Evolutionary conservation across 2,329 filamentous ascomycete species (phyloP).

Genomic region (Geosmithia flava): DNA sequence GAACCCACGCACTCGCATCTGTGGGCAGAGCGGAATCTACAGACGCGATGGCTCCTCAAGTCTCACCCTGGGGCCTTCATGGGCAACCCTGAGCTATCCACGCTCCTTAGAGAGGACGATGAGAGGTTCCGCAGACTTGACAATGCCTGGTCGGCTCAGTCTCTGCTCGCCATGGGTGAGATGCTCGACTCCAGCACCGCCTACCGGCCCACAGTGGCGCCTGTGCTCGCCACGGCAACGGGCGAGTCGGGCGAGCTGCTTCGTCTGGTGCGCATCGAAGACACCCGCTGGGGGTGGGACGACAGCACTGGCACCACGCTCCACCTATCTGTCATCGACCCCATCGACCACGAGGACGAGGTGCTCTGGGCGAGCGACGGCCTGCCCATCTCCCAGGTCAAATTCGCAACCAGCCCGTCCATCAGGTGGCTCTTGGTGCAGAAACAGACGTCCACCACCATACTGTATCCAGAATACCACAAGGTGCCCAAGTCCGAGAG

Average conservation of each 20-base stretch:
- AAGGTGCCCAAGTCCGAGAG: conserved; percentile 16
- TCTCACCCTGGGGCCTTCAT: conserved; percentile 36
- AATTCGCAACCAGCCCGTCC: conserved; percentile 24
- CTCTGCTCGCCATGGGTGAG: conserved; percentile 43
- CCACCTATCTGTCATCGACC: conserved; percentile 29
- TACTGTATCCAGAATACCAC: conserved; percentile 38
- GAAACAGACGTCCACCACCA: conserved; percentile 34
- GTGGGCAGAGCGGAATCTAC: conserved; percentile 18
- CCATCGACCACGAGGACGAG: conserved; percentile 29
- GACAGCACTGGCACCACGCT: conserved; percentile 31
- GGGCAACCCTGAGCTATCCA: conserved; percentile 18
- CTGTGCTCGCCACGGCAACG: conserved; percentile 32
- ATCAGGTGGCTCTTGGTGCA: conserved; percentile 42
- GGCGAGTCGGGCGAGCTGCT: conserved; percentile 49
- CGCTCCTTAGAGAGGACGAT: conserved; percentile 23
- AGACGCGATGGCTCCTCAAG: conserved; percentile 37
- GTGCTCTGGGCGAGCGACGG: conserved; percentile 41
- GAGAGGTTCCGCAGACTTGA: conserved; percentile 14
- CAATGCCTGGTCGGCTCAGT: conserved; percentile 8
- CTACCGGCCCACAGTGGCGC: conserved; percentile 11
- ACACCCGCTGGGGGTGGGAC: conserved; percentile 43
- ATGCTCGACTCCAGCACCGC: conserved; percentile 27
- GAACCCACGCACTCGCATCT: conserved; percentile 10
- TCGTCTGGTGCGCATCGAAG: conserved; percentile 36
- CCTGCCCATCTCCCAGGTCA: conserved; percentile 36